A percentile compares a stretch with the other conserved stretches of the same genome.
phyloP scores from a whole-genome alignment of 164 flowering plant species.

The Chloranthus sessilifolius region DNA sequence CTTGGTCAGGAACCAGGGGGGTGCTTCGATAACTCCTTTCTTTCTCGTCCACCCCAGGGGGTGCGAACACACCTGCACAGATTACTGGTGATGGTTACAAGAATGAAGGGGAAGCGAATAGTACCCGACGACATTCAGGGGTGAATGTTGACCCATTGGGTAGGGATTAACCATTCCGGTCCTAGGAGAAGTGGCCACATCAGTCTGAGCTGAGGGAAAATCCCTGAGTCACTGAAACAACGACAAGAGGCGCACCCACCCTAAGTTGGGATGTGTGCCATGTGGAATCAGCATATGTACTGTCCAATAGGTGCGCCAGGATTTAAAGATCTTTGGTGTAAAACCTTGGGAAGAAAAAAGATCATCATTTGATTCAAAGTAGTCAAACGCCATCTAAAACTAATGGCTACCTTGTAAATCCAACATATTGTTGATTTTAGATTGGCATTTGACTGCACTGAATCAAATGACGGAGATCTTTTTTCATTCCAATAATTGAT shows the following conservation, averaged over 20 bases:
- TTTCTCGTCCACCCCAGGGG: neutral
- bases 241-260: neutral
- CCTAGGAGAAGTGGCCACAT: neutral
- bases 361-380: no score
- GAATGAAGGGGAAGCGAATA: conserved; percentile 8
- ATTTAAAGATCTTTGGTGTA: no score
- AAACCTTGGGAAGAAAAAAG: no score
- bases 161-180: conserved; percentile 8
- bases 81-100: neutral
- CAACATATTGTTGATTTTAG: no score
- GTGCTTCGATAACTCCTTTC: neutral
- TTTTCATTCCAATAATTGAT: no score
- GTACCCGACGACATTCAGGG: conserved; percentile 11
- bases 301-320: no score
- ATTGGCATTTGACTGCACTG: no score
- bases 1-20: conserved; percentile 9
- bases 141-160: conserved; percentile 10
- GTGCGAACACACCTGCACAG: neutral
- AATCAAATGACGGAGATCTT: no score
- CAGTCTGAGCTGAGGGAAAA: neutral
- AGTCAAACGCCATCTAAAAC: no score
- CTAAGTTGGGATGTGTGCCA: neutral
- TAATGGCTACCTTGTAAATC: no score
- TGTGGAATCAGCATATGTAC: no score
- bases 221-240: conserved; percentile 2